Base-by-base conservation (phyloP, 2,329 filamentous ascomycete genomes). In the Fusarium sp. region DNA sequence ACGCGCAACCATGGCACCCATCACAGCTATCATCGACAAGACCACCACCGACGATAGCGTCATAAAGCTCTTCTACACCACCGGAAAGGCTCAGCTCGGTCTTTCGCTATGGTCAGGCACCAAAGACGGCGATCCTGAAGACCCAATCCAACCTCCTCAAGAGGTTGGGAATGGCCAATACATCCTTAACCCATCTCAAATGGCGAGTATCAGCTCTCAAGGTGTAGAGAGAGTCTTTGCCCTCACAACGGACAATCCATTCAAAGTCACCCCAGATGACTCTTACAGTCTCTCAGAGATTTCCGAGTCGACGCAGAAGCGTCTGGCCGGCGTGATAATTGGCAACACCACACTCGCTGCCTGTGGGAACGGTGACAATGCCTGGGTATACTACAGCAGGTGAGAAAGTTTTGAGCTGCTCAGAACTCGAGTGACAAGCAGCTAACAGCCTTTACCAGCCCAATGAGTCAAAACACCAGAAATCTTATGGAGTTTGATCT, bases 271-370 rank as follows among this genome's bases (percentile, higher is more conserved):
- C n/a, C 13, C 6, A 2, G 3, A 45, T 10, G 47, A 61, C 11
- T 1, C 3, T 3, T 22, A 55, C 4, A 55, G 6, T 16, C 0
- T 61, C 0, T 45, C 50, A 1, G 59, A 61, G 12, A 15, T 61
- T 18, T 61, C 59, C 6, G 18, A 15, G 4, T 61, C 38, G 1
- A 20, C n/a, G 22, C 35, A 31, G n/a, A 53, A 14, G 2, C 1
- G 1, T 2, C 36, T 33, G 1, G 12, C 3, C 3, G 1, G 1
- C 0, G 18, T 61, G 12, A 0, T 0, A 0, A 47, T 61, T 26
- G 50, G 59, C 2, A 55, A 61, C 16, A 56, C 28, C 4, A 61
- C 59, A 13, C 48, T 61, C 5, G 24, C 59, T 6, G 3, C 31
- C 0, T 61, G 50, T 47, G 16, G 31, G 0, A 39, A 28, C 4